Base-by-base conservation (phyloP, 1,284 basidiomycete genomes). In the Leccinum holopus region DNA sequence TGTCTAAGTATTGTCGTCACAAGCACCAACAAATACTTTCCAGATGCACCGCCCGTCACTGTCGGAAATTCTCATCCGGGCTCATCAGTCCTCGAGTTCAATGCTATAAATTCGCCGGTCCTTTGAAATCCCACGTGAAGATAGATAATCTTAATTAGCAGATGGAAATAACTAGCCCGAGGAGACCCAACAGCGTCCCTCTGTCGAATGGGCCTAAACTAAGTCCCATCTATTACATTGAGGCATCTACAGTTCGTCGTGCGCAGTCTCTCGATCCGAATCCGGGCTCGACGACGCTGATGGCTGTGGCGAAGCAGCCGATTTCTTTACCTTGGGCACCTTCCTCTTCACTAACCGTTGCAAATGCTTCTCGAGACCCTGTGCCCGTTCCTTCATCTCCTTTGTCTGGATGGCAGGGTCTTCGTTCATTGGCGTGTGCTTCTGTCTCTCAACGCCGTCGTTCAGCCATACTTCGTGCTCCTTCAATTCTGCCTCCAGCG, bases 401-500 rank as follows among this genome's bases (percentile, higher is more conserved):
- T 80, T 84, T 58, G 88, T 88, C 72, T 88, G 83, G 54, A 97
- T 84, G 21, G 90, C 88, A 0, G 94, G 93, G 71, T 97, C 87
- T 74, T 92, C 86, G 70, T 91, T 85, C 74, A 82, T 77, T 75
- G 86, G 82, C 56, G 90, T 84, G 57, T 74, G 74, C 79, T 87
- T 90, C 78, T 97, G 95, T 77, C 86, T 87, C 78, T 90, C 87
- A 49, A 95, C 89, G 76, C 85, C 84, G 61, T 85, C 86, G 68
- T 87, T 81, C 65, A 97, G 78, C 94, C 95, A 97, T 37, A 75
- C 67, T 77, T 93, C 91, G 69, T 92, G 87, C 57, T 92, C 91
- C 71, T 83, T 84, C 64, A 96, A 78, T 61, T 86, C 81, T 70
- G 82, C 84, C 74, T 94, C 89, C 21, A 97, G 84, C 5, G 72